phyloP scores from a whole-genome alignment of 768 basidiomycete genomes.

The Infundibulicybe gibba region DNA sequence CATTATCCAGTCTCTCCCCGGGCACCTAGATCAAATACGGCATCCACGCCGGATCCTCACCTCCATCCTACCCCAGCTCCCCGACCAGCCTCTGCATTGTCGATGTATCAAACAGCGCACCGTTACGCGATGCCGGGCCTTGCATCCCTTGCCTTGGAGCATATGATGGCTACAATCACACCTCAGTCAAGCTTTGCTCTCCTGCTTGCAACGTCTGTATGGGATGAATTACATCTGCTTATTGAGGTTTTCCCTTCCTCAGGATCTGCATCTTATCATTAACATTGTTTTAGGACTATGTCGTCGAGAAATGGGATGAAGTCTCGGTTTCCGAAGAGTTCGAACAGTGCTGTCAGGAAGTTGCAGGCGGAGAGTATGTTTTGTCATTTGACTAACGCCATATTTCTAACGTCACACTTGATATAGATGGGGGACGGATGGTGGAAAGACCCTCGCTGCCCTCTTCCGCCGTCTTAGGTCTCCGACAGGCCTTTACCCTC shows the following conservation, averaged over 20 bases:
- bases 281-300: conserved; percentile 50
- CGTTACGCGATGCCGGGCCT: conserved; percentile 68
- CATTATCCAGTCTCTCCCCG: conserved; percentile 50
- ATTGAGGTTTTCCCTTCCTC: conserved; percentile 45
- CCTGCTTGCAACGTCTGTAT: conserved; percentile 62
- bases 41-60: conserved; percentile 59
- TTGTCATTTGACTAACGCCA: not conserved
- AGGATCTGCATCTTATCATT: conserved; percentile 8
- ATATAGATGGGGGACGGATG: conserved; percentile 65
- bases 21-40: conserved; percentile 27
- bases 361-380: conserved; percentile 70
- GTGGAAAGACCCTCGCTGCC: conserved; percentile 63
- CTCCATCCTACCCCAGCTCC: conserved; percentile 63
- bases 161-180: conserved; percentile 68
- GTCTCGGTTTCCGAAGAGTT: conserved; percentile 62
- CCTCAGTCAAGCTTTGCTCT: conserved; percentile 65
- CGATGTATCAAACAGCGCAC: conserved; percentile 76
- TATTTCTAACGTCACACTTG: conserved; percentile 2
- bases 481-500: conserved; percentile 29
- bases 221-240: conserved; percentile 60
- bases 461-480: conserved; percentile 67
- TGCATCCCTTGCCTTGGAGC: conserved; percentile 63
- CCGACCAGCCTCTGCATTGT: conserved; percentile 65
- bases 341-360: conserved; percentile 66
- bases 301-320: conserved; percentile 74